Conservation (phyloP, 2,329 filamentous ascomycete genomes). For the Dendrostoma leiphaemia region DNA sequence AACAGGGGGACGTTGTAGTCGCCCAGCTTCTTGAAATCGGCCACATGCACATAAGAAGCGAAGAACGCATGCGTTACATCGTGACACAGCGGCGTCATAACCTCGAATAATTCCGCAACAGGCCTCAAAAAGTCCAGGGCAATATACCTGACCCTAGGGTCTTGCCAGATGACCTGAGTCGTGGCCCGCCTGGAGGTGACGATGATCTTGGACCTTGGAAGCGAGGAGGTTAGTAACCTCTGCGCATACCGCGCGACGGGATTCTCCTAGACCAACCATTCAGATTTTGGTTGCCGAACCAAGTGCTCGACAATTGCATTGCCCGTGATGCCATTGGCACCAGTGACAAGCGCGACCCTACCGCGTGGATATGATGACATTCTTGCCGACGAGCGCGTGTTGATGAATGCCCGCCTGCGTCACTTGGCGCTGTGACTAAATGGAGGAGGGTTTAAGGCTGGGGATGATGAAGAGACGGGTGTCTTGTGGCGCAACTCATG, state of each 20-base stretch:
- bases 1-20: constrained; percentile 16
- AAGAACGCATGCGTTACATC: constrained; percentile 20
- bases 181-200: constrained; percentile 15
- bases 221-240: neutral
- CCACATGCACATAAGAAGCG: constrained; percentile 16
- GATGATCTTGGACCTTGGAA: constrained; percentile 14
- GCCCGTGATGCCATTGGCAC: constrained; percentile 33
- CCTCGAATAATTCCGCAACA: constrained; percentile 13
- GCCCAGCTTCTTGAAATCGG: constrained; percentile 14
- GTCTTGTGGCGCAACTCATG: no score
- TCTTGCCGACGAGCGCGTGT: neutral
- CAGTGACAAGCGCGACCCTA: constrained; percentile 17
- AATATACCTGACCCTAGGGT: constrained; percentile 15
- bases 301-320: constrained; percentile 33
- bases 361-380: neutral
- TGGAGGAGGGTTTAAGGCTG: no score
- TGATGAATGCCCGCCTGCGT: no score
- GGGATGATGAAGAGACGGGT: no score
- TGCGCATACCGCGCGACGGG: neutral
- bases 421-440: no score
- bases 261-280: constrained; percentile 9
- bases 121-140: constrained; percentile 18
- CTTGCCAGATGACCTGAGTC: constrained; percentile 13
- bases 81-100: constrained; percentile 5
- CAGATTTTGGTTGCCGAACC: constrained; percentile 14